Conservation (phyloP, 306 rosid species). For the Fagus sylvatica region DNA sequence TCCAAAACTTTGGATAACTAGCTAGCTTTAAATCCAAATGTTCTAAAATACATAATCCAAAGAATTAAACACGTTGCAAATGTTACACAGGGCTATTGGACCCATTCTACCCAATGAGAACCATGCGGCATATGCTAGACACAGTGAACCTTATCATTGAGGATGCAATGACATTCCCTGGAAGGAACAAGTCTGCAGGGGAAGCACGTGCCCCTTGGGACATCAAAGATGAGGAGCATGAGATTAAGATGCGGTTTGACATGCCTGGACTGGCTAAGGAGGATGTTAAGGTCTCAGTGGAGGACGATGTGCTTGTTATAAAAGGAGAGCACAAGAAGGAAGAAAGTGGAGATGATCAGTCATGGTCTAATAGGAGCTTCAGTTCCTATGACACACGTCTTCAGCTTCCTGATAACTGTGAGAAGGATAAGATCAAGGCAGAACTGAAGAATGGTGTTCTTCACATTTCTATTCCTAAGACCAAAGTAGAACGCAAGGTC, state of each 20-base stretch:
- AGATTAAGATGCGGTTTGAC: slow-evolving; percentile 74
- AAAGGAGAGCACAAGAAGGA: slow-evolving; percentile 44
- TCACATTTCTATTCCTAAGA: slow-evolving; percentile 62
- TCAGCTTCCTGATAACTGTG: slow-evolving; percentile 61
- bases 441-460: slow-evolving; percentile 91
- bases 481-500: slow-evolving; percentile 71
- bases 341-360: slow-evolving; percentile 29
- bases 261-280: slow-evolving; percentile 88
- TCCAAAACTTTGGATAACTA: background rate
- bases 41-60: background rate
- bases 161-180: slow-evolving; percentile 46
- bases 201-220: slow-evolving; percentile 70
- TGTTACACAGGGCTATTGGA: slow-evolving; percentile 56
- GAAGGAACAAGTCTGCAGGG: slow-evolving; percentile 41
- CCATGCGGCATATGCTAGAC: slow-evolving; percentile 80
- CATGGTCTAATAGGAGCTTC: slow-evolving; percentile 49
- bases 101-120: slow-evolving; percentile 72
- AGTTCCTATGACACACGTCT: slow-evolving; percentile 60
- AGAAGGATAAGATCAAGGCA: slow-evolving; percentile 68
- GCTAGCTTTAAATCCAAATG: background rate
- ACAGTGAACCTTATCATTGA: slow-evolving; percentile 65
- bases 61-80: background rate
- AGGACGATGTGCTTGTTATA: slow-evolving; percentile 61
- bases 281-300: slow-evolving; percentile 67
- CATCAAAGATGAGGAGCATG: slow-evolving; percentile 63